These are phyloP conservation scores for Saccharomyces uvarum DNA, from an alignment of 1,139 yeast genomes.

Conservation along the genomic window DNA sequence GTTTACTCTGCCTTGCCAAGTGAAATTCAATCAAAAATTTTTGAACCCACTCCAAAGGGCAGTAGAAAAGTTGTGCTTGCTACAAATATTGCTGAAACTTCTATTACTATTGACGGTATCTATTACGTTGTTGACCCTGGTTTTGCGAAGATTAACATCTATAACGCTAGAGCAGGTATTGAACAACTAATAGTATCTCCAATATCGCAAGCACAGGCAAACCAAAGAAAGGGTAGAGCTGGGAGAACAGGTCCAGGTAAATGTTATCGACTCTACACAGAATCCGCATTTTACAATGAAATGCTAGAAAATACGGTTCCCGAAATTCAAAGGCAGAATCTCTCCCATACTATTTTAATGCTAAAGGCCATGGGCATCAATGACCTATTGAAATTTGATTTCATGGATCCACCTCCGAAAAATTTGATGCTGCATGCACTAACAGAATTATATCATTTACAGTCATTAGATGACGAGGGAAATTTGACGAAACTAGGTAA, in stretches of 20 bases:
- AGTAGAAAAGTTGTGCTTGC: conserved; percentile 85
- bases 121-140: conserved; percentile 89
- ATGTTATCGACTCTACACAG: conserved; percentile 82
- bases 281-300: conserved; percentile 77
- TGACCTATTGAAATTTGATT: conserved; percentile 71
- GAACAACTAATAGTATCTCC: conserved; percentile 79
- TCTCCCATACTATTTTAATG: conserved; percentile 78
- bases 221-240: conserved; percentile 95
- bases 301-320: conserved; percentile 84
- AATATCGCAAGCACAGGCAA: conserved; percentile 90
- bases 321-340: conserved; percentile 85
- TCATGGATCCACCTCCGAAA: conserved; percentile 90
- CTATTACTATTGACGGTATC: conserved; percentile 89
- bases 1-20: conserved; percentile 88
- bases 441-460: conserved; percentile 73
- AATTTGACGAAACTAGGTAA: conserved; percentile 65
- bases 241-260: conserved; percentile 97
- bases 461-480: conserved; percentile 75
- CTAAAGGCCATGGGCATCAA: conserved; percentile 92
- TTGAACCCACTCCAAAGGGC: conserved; percentile 78
- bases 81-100: conserved; percentile 94
- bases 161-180: conserved; percentile 80
- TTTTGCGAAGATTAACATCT: conserved; percentile 79
- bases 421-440: conserved; percentile 70
- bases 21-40: conserved; percentile 71